phyloP scores from a whole-genome alignment of 345 rosid genomes.

The Theobroma cacao region DNA sequence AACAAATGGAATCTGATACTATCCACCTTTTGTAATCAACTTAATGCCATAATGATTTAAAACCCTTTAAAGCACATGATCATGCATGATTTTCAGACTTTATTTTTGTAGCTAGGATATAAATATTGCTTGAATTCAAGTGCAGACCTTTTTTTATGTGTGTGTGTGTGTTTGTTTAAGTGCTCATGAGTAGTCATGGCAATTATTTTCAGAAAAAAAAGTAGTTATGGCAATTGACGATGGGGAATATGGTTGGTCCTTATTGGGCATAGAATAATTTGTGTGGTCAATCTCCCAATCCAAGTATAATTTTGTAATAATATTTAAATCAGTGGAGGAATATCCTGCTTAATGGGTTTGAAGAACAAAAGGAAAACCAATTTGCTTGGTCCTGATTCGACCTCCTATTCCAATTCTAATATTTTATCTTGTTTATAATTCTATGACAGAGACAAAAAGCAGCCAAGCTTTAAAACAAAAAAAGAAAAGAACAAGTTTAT shows the following conservation, averaged over 20 bases:
- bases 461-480: not conserved
- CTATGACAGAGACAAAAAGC: not conserved
- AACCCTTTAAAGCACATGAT: not conserved
- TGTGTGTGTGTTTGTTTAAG: not conserved
- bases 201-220: too few relatives aligned
- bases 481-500: too few relatives aligned
- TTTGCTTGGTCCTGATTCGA: not conserved
- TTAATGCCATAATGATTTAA: not conserved
- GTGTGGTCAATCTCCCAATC: not conserved
- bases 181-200: not conserved
- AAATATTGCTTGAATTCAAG: too few relatives aligned
- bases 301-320: not conserved
- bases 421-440: not conserved
- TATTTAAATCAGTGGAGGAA: not conserved
- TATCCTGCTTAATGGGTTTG: not conserved
- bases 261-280: not conserved
- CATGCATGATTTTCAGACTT: not conserved
- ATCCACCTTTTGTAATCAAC: not conserved
- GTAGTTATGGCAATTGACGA: not conserved
- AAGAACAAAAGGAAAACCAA: not conserved
- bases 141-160: not conserved
- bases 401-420: not conserved
- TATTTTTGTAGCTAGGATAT: too few relatives aligned
- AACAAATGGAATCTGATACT: not conserved
- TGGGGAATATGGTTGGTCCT: not conserved